phyloP scores from a whole-genome alignment of 2,329 filamentous ascomycete species.

The Ceratocystis ficicola region DNA sequence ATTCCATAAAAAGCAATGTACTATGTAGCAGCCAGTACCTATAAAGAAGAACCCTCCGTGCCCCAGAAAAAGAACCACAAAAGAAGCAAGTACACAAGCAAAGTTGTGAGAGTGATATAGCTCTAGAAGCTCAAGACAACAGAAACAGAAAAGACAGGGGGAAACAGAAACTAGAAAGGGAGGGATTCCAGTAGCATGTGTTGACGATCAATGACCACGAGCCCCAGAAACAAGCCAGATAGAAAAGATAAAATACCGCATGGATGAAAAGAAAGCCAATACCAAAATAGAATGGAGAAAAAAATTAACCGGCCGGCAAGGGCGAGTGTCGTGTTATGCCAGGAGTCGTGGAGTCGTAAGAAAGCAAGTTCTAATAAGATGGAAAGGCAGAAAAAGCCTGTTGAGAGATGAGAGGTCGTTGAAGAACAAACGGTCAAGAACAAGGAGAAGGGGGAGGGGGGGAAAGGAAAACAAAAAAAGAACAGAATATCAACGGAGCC shows the following conservation, averaged over 20 bases:
- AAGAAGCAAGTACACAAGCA: neutral
- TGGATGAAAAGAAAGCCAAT: conserved; percentile 19
- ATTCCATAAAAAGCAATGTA: conserved; percentile 1
- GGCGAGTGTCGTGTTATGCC: neutral
- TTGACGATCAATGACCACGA: neutral
- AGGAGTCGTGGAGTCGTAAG: conserved; percentile 5
- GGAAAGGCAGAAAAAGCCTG: neutral
- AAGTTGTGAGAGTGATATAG: neutral
- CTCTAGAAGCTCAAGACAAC: neutral
- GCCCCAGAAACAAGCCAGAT: conserved; percentile 1
- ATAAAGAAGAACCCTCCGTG: neutral
- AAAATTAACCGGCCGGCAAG: neutral
- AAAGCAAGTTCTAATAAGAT: conserved; percentile 6
- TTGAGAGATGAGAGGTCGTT: neutral
- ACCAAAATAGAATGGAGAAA: conserved; percentile 5
- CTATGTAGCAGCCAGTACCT: neutral
- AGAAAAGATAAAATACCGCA: conserved; percentile 14
- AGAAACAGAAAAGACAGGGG: neutral
- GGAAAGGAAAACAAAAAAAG: neutral
- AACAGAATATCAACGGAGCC: neutral
- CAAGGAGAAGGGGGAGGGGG: no score
- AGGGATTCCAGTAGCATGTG: neutral
- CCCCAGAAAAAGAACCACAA: conserved; percentile 3
- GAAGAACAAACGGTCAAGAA: neutral
- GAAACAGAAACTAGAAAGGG: neutral